Evolutionary conservation across 805 yeast species (phyloP), one percentile per base, ranked within the genome.

Genomic region (Suhomyces kilbournensis): DNA sequence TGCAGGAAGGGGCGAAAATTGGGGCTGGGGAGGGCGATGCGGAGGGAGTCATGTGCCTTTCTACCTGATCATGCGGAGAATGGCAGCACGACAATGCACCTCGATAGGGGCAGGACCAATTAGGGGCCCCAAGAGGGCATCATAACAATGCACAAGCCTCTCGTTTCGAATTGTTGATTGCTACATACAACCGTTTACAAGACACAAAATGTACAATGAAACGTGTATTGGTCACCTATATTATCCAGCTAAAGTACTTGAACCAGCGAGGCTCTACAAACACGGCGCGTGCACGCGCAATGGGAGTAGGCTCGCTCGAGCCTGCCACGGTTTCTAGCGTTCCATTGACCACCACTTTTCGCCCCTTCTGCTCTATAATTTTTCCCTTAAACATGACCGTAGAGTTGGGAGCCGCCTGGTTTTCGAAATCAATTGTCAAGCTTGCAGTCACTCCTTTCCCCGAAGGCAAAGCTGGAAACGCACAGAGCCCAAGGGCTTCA

Each of bases 181-280:
- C 35, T 32, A 32, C 34, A 30, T 30, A 30, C 17, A 32, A 32
- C 35, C 9, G 17, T 32, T 17, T 32, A 32, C 35, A 32, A 6
- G 9, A 7, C 35, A 32, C 35, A 32, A 14, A 32, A 32, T 9
- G 17, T n/a, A 32, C 35, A 6, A 32, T n/a, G 23, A 34, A 46
- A 44, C 44, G 72, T 55, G 35, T 32, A 32, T 32, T 32, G 35
- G 35, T 32, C 35, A 32, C 4, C 42, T 38, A 38, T 19, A 38
- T 17, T 15, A 44, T 4, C 79, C 79, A 75, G n/a, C 66, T 64
- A 50, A 89, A 70, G 62, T 83, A 88, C 62, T 82, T 86, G 70
- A 89, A 89, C 96, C 97, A 90, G 60, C 76, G 84, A 3, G 97
- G 97, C 63, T 90, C 96, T 2, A 90, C 94, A 54, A 90, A 73